phyloP scores from a whole-genome alignment of 2,329 filamentous ascomycete species.

The Camptophora hylomeconis region DNA sequence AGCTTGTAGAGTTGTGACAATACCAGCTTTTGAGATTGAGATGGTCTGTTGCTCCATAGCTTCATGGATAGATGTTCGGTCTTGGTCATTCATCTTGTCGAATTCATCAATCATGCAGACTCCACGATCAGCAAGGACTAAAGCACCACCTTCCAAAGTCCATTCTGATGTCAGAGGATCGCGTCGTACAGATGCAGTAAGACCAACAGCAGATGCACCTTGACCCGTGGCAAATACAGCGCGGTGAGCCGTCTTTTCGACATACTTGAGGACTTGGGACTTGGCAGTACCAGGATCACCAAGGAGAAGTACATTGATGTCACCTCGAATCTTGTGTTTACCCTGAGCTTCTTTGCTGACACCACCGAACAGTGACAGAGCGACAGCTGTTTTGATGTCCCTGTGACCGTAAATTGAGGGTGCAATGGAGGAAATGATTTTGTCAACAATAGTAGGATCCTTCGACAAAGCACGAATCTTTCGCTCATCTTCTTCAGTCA shows the following conservation, averaged over 20 bases:
- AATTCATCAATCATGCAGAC: slow-evolving; percentile 98
- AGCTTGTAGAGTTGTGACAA: slow-evolving; percentile 91
- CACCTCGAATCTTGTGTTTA: slow-evolving; percentile 79
- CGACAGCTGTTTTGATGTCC: slow-evolving; percentile 94
- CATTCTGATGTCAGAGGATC: slow-evolving; percentile 94
- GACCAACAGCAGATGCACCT: slow-evolving; percentile 90
- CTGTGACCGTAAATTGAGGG: slow-evolving; percentile 95
- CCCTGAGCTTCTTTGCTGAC: slow-evolving; percentile 85
- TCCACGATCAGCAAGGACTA: slow-evolving; percentile 87
- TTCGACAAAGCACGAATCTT: slow-evolving; percentile 76
- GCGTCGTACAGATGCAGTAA: slow-evolving; percentile 89
- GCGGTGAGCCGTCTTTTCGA: slow-evolving; percentile 92
- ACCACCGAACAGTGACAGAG: slow-evolving; percentile 85
- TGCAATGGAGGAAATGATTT: slow-evolving; percentile 82
- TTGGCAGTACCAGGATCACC: slow-evolving; percentile 98
- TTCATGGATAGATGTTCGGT: slow-evolving; percentile 95
- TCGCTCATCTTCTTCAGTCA: slow-evolving; percentile 91
- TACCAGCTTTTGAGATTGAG: slow-evolving; percentile 96
- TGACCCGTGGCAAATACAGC: slow-evolving; percentile 97
- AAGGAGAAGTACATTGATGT: slow-evolving; percentile 93
- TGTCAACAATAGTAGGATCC: slow-evolving; percentile 84
- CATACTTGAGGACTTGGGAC: slow-evolving; percentile 92
- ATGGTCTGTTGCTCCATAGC: slow-evolving; percentile 99
- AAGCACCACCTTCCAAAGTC: slow-evolving; percentile 89
- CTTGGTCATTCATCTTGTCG: slow-evolving; percentile 99